These are phyloP conservation scores for Pseudogymnoascus pannorum DNA, from an alignment of 2,329 filamentous ascomycete genomes.

Conservation along the genomic window DNA sequence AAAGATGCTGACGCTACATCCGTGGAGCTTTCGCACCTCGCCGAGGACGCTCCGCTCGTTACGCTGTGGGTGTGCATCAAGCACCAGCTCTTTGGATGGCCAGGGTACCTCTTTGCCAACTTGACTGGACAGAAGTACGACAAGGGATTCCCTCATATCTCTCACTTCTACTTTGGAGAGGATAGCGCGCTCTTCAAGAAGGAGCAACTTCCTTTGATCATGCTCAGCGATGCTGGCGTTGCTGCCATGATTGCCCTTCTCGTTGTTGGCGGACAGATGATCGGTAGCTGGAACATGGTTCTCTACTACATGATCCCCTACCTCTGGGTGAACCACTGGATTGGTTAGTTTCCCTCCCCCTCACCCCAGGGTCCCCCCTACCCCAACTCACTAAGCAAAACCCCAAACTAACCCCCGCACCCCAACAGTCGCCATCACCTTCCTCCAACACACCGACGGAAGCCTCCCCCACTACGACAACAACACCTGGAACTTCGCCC, in stretches of 20 bases:
- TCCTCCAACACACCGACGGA: constrained; percentile 61
- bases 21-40: constrained; percentile 36
- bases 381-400: neutral
- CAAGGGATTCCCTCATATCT: constrained; percentile 32
- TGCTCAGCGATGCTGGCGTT: constrained; percentile 53
- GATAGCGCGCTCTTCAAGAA: constrained; percentile 51
- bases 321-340: constrained; percentile 63
- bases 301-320: constrained; percentile 60
- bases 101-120: constrained; percentile 55
- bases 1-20: constrained; percentile 9
- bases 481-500: constrained; percentile 51
- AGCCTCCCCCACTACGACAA: constrained; percentile 52
- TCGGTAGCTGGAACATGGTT: constrained; percentile 48
- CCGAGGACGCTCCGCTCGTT: constrained; percentile 55
- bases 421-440: constrained; percentile 60
- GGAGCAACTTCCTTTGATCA: constrained; percentile 46
- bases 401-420: constrained; percentile 18
- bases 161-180: constrained; percentile 49
- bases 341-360: constrained; percentile 38
- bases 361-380: neutral
- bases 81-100: constrained; percentile 59
- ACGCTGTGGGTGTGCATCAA: constrained; percentile 45
- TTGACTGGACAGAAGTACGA: constrained; percentile 15
- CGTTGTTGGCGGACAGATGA: constrained; percentile 40
- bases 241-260: constrained; percentile 40